phyloP scores from a whole-genome alignment of 495 filamentous ascomycete species.

The Penicillium fimorum region DNA sequence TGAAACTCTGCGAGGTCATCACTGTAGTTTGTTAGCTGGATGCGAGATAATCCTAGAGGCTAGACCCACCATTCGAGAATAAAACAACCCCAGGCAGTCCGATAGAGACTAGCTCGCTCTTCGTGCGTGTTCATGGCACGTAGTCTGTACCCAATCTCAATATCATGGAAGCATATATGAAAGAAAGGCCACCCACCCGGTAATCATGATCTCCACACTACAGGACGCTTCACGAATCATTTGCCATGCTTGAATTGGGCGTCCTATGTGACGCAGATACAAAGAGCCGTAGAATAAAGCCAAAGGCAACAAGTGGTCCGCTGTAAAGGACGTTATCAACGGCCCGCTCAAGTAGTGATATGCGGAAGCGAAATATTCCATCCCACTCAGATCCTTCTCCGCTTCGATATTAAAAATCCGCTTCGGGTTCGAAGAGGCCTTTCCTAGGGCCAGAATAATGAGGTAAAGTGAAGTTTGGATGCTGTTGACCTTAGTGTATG shows the following conservation, averaged over 20 bases:
- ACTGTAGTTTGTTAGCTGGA: conserved; percentile 2
- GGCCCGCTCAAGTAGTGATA: conserved; percentile 10
- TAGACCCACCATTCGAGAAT: conserved; percentile 21
- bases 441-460: conserved; percentile 16
- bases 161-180: not conserved
- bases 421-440: conserved; percentile 9
- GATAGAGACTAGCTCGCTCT: conserved; percentile 8
- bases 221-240: conserved; percentile 16
- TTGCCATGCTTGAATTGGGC: conserved; percentile 20
- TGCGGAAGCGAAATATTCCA: conserved; percentile 21
- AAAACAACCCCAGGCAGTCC: conserved; percentile 24
- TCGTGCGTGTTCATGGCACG: conserved; percentile 8
- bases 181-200: conserved; percentile 8
- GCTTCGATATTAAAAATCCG: conserved; percentile 16
- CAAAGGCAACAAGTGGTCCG: conserved; percentile 14
- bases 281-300: conserved; percentile 20
- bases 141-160: conserved; percentile 15
- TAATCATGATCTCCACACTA: conserved; percentile 12
- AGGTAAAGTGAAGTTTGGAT: conserved; percentile 17
- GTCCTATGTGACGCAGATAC: conserved; percentile 20
- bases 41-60: not conserved
- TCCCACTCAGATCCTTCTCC: conserved; percentile 3
- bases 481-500: conserved; percentile 4
- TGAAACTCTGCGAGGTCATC: conserved; percentile 25
- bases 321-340: conserved; percentile 1